Percentiles rank a stretch among this genome's conserved stretches.
phyloP scores from a whole-genome alignment of 257 asterid genomes.

The Euphrasia confusa region DNA sequence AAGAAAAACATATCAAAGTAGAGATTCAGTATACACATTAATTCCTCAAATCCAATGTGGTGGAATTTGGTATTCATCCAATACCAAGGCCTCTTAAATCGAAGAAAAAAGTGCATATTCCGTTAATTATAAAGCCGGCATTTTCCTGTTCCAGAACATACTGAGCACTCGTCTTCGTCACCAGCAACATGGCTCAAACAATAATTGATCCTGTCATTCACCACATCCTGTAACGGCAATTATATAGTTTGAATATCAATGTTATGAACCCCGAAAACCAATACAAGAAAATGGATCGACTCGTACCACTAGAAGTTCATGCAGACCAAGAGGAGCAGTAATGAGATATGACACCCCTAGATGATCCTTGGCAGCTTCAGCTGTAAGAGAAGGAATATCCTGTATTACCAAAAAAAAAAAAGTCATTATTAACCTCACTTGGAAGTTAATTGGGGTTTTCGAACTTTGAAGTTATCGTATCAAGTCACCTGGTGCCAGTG shows the following conservation, averaged over 20 bases:
- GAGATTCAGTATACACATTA: too few relatives aligned
- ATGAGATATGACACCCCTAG: constrained; percentile 74
- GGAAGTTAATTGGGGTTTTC: neutral
- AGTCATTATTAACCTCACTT: neutral
- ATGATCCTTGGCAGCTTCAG: constrained; percentile 94
- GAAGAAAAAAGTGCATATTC: neutral
- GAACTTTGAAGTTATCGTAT: neutral
- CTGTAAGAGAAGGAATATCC: constrained; percentile 88
- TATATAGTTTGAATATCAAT: neutral
- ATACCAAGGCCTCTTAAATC: neutral
- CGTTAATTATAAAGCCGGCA: constrained; percentile 48
- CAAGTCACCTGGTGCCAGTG: constrained; percentile 80
- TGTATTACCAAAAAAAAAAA: constrained; percentile 24
- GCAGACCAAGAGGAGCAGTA: constrained; percentile 87
- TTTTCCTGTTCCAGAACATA: constrained; percentile 89
- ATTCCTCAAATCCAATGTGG: neutral
- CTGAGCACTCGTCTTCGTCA: constrained; percentile 76
- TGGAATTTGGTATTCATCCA: neutral
- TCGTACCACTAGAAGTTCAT: constrained; percentile 71
- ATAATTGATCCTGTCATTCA: constrained; percentile 74
- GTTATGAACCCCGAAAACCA: neutral
- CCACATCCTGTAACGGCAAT: constrained; percentile 59
- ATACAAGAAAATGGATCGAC: constrained; percentile 12
- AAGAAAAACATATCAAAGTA: too few relatives aligned
- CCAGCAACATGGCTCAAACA: constrained; percentile 90